Conservation (phyloP, 163 green algal genomes). For the Coccomyxa subellipsoidea region DNA sequence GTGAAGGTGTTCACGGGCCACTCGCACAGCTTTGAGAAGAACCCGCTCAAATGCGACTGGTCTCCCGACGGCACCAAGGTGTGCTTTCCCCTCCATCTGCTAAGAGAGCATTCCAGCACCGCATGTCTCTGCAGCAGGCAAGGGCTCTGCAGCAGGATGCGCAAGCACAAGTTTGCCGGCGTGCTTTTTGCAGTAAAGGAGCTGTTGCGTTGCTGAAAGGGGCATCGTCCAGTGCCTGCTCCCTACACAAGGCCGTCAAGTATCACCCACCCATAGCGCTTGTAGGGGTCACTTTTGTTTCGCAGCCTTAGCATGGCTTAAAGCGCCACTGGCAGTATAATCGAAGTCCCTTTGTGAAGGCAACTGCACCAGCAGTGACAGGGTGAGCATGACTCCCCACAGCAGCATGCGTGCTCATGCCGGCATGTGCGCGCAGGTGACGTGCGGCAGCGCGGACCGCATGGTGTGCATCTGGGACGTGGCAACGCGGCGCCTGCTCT, state of each 20-base stretch:
- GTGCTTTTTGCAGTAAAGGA: background rate
- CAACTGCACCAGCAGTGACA: too few species aligned
- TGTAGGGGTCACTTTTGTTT: too few species aligned
- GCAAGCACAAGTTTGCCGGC: background rate
- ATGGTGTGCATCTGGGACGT: constrained; percentile 84
- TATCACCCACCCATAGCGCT: background rate
- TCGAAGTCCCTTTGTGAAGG: too few species aligned
- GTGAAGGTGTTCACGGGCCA: constrained; percentile 65
- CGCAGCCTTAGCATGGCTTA: too few species aligned
- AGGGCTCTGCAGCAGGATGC: background rate
- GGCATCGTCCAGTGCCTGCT: background rate
- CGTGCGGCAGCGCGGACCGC: constrained; percentile 80
- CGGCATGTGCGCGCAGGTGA: constrained; percentile 49
- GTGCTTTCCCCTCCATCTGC: background rate
- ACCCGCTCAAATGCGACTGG: constrained; percentile 91
- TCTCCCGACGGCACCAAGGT: constrained; percentile 70
- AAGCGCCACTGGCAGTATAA: too few species aligned
- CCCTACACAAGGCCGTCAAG: background rate
- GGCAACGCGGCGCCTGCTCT: constrained; percentile 62
- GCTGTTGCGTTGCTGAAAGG: background rate
- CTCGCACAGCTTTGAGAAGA: constrained; percentile 92
- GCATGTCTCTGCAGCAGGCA: background rate
- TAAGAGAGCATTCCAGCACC: background rate
- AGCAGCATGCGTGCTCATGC: background rate
- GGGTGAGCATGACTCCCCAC: too few species aligned